Base-by-base conservation (phyloP, 306 rosid genomes). In the Cicer chorassanicum region DNA sequence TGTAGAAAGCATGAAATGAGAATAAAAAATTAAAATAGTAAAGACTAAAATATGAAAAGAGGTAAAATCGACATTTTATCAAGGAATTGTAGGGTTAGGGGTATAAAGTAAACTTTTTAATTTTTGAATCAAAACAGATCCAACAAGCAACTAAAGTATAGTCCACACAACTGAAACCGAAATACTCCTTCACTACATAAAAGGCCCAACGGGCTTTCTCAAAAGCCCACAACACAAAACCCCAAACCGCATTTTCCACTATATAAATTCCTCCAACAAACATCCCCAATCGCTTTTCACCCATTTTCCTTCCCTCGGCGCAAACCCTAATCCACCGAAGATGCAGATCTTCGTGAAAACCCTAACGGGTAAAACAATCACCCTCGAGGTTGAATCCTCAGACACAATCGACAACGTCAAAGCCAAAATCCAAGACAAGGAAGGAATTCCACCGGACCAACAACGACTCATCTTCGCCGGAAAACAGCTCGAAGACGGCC, bases 261-360 rank as follows among this genome's bases (percentile, higher is more conserved):
- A 8, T 65, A 65, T 65, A 65, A 65, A 65, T 9, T 18, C 39
- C 9, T 60, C 48, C 9, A 8, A 9, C 16, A 10, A 65, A 42
- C 10, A 1, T 0, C 0, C 38, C 1, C 1, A 5, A 0, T n/a
- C 34, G 1, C 6, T 3, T 65, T 43, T 3, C 16, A 15, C 14
- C 49, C 6, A 61, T 34, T 65, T 16, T 8, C 4, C 7, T 10
- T 6, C 49, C 5, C 2, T 16, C 70, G 70, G 70, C 70, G 53
- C 53, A 65, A 67, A 67, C 72, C 72, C 72, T 67, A 65, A 44
- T 2, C 54, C 55, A 3, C 76, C 80, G 5, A 57, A 46, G 48
- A 93, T 91, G 95, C 98, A 93, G 91, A 93, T 93, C 85, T 93
- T 93, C 86, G 98, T 92, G 80, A 92, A 92, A 81, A 92, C 98